These are phyloP conservation scores for Pyrenochaeta sp. DNA, from an alignment of 2,329 filamentous ascomycete species.

Conservation along the genomic window DNA sequence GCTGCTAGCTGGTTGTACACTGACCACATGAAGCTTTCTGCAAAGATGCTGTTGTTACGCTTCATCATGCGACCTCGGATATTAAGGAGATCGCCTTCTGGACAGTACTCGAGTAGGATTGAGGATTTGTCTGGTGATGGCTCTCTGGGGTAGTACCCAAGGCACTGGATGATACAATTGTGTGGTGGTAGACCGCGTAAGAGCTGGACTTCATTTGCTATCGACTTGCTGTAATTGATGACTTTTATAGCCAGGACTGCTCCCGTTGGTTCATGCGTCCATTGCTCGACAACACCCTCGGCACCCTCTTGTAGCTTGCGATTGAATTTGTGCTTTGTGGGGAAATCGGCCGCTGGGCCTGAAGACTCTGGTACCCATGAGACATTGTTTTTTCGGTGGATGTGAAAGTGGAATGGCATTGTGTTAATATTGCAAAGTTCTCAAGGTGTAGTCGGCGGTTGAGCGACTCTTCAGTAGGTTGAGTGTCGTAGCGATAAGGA, in stretches of 20 bases:
- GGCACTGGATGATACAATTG: conserved; percentile 14
- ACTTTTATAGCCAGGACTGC: conserved; percentile 23
- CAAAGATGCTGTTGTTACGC: conserved; percentile 4
- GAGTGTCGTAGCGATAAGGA: neutral
- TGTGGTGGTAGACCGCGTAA: conserved; percentile 17
- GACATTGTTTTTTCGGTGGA: neutral
- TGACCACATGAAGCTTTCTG: conserved; percentile 26
- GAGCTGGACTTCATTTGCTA: conserved; percentile 17
- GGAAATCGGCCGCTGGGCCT: neutral
- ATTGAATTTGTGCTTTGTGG: neutral
- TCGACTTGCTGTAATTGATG: neutral
- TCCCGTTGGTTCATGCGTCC: conserved; percentile 8
- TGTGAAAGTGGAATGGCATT: neutral
- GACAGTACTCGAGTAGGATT: conserved; percentile 25
- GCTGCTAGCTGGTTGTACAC: conserved; percentile 21
- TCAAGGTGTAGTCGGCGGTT: neutral
- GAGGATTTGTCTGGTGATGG: conserved; percentile 3
- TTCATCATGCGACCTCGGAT: neutral
- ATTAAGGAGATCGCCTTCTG: conserved; percentile 21
- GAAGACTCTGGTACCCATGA: neutral
- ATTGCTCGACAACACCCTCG: conserved; percentile 20
- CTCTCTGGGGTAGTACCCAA: conserved; percentile 9
- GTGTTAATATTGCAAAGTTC: neutral
- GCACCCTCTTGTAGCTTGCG: conserved; percentile 10
- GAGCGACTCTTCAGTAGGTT: neutral